Percentiles rank a stretch among this genome's conserved stretches.
Conservation (phyloP, 2,329 filamentous ascomycete genomes). For the Metarhizium sp. region DNA sequence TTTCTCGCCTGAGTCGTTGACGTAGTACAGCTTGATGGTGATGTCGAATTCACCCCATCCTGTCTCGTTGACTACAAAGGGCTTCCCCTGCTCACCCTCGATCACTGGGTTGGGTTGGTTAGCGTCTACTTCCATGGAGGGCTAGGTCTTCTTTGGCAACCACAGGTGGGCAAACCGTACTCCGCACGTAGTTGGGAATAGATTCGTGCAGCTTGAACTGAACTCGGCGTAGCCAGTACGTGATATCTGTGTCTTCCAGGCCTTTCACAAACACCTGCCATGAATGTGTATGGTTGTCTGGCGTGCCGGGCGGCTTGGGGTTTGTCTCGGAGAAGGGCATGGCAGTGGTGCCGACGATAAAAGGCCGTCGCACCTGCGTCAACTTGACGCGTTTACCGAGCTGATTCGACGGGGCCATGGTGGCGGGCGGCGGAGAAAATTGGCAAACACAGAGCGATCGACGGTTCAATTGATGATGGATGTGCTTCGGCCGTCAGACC, state of each 20-base stretch:
- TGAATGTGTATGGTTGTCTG: slow-evolving; percentile 88
- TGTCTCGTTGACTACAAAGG: slow-evolving; percentile 83
- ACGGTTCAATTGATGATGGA: not conserved
- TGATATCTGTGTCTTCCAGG: slow-evolving; percentile 80
- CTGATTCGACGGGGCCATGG: slow-evolving; percentile 50
- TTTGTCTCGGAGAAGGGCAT: slow-evolving; percentile 70
- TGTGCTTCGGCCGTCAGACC: not conserved
- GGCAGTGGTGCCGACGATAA: slow-evolving; percentile 73
- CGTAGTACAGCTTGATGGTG: slow-evolving; percentile 89
- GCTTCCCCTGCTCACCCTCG: slow-evolving; percentile 56
- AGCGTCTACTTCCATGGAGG: not conserved
- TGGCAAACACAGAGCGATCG: not conserved
- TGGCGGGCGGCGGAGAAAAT: not conserved
- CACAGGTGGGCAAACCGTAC: slow-evolving; percentile 25
- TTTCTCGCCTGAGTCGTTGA: slow-evolving; percentile 81
- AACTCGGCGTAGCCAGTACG: slow-evolving; percentile 92
- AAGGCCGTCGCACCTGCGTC: slow-evolving; percentile 54
- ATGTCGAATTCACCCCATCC: slow-evolving; percentile 99
- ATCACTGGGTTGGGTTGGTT: slow-evolving; percentile 38
- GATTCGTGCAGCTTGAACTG: slow-evolving; percentile 98
- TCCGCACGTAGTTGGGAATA: slow-evolving; percentile 83
- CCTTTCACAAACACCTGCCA: slow-evolving; percentile 94
- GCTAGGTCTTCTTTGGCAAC: not conserved
- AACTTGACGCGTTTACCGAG: slow-evolving; percentile 56
- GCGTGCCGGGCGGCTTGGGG: slow-evolving; percentile 66